Evolutionary conservation across 129 eudicot species (phyloP), one percentile per base, ranked within the genome.

Genomic region (Pseudognaphalium luteoalbum): DNA sequence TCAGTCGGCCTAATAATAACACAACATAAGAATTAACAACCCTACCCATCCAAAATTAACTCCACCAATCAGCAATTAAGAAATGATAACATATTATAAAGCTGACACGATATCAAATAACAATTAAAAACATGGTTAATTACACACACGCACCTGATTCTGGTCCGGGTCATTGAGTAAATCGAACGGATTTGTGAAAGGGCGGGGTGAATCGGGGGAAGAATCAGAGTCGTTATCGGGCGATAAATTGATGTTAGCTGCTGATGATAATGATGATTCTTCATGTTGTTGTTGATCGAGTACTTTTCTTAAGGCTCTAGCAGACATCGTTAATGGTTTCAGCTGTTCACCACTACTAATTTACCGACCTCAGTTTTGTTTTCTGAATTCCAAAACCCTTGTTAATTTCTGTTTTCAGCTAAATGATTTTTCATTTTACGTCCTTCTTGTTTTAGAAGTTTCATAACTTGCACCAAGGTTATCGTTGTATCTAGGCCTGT

Each of bases 231-330:
- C 91, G 21, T 86, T 86, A 39, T 63, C 87, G 32, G 70, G 14
- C 16, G 81, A 62, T 11, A 19, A 51, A 72, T 51, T 41, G 78
- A 15, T 80, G 80, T 64, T 77, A 41, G 72, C 72, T 28, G 83
- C 68, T 64, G 83, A 6, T 62, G 66, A 25, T 28, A 28, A 62
- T 1, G 67, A 61, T 22, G 68, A 65, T 65, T 17, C 37, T 65
- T 33, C 34, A 72, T 91, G 97, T 77, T 91, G 97, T 84, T 87
- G 92, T 85, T 90, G 88, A 39, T 82, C 81, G 14, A 90, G 88
- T 67, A 91, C 92, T 75, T 93, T 93, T 75, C 87, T 90, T 81
- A 90, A 74, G 71, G 87, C 81, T 71, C 98, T 83, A 65, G 72
- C 96, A 11, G 98, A 93, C 98, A 93, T 93, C 63, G 70, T 80